Base-by-base conservation (phyloP, 805 yeast genomes). In the Saturnispora zaruensis region DNA sequence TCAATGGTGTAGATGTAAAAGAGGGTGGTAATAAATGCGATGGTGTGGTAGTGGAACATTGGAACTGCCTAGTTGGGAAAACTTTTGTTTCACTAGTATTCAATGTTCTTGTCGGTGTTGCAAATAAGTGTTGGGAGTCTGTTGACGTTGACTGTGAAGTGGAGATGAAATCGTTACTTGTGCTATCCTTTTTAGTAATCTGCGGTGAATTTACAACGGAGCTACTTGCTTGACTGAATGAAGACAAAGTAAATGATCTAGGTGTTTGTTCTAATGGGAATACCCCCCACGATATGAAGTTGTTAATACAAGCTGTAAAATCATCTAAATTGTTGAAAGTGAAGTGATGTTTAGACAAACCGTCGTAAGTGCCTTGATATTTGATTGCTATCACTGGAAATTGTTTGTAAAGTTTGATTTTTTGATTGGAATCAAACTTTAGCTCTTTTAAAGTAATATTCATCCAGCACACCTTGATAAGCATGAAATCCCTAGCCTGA, bases 341-440 rank as follows among this genome's bases (percentile, higher is more conserved):
- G 7, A 48, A 9, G 20, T 41, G 46, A 24, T 41, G 16, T 25
- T 43, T 33, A 18, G 28, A 41, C 5, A 30, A n/a, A 9, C 5
- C 18, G 8, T 24, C 14, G 11, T 9, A 6, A 1, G 42, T 14
- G 7, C n/a, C 8, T 26, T 48, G 50, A 30, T 48, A 48, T 25
- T 48, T 48, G n/a, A 48, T 8, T 6, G 50, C 50, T 21, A 48
- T 26, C 13, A 33, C 28, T 28, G 50, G 50, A 28, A 11, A 48
- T 26, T 48, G 41, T 21, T 48, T 48, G n/a, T 48, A 48, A 4
- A 48, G 36, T 37, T 48, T 48, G 8, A 48, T 41, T 26, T 48
- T 41, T 37, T 48, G 25, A 21, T 36, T 25, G 6, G 30, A 16
- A 7, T 42, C 46, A 34, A 47, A 47, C 2, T 45, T 41, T 6